Evolutionary conservation across 1,139 yeast genomes (phyloP), one percentile per base, ranked within the genome.

Genomic region (Geotrichum reessii): DNA sequence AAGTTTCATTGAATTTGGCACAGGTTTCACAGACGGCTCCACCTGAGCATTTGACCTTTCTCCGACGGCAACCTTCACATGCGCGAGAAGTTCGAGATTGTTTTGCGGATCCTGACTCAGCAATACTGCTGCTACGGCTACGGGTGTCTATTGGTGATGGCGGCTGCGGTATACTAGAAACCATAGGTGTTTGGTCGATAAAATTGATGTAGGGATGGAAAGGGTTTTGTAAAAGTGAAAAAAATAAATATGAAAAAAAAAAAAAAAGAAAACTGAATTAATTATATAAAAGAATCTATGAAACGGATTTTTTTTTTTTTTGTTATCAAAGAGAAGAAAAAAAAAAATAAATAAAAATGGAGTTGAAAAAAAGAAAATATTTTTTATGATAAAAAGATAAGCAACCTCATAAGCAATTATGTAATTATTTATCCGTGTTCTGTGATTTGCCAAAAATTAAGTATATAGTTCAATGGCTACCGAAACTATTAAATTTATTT

Each of bases 1-100:
- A 66, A 22, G 58, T 50, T 33, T 63, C 66, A 37, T 63, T 65
- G 55, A 66, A 64, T 47, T 66, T 58, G 27, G 61, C 62, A 47
- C 69, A 66, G 25, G 64, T 68, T 42, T 61, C 63, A 47, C 69
- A 65, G 46, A 61, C 61, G 19, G 55, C 61, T n/a, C 68, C 69
- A 11, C 87, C 87, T 60, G 83, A 84, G 69, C 87, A 83, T 65
- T 81, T 81, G 61, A 83, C 84, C 66, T 83, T 83, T 61, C 83
- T 80, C 63, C 77, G 79, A 27, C 86, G 74, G 65, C 87, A 83
- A 57, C 78, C 81, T 65, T 83, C 85, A 66, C 87, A 83, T 3
- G 86, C 87, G 60, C 83, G 72, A 3, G 84, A 66, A 19, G 67
- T 67, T 37, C 69, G 48, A 3, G 66, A 58, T 24, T 63, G 55